Evolutionary conservation across 2,329 filamentous ascomycete genomes (phyloP), one percentile per base, ranked within the genome.

Genomic region (Beauveria bassiana): DNA sequence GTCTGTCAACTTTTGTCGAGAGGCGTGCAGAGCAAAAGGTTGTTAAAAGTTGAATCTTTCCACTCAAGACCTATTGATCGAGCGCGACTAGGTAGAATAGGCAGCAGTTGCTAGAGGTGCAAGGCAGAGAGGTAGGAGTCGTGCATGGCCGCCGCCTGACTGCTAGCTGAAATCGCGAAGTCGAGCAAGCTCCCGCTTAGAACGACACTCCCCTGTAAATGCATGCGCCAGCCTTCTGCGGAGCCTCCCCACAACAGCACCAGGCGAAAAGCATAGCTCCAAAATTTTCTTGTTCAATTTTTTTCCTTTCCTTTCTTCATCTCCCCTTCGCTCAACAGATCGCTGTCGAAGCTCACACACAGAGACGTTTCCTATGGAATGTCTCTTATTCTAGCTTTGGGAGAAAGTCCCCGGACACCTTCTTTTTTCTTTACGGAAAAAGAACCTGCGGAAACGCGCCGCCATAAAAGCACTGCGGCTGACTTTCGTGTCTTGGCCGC

Each of bases 321-420:
- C 85, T 85, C 86, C 87, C 89, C 86, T 91, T 96, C 93, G 93
- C 84, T 93, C 91, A 86, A 97, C 91, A 91, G 91, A 96, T 97
- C 93, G 93, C 93, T 89, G 87, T 96, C 92, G 89, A 96, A 97
- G 93, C 93, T 91, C 79, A 92, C 90, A 88, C 80, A 96, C 91
- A 88, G 91, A 89, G 81, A 84, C 72, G 38, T 47, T 52, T 52
- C 34, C 14, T 38, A 18, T 6, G 40, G 40, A 59, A 64, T 64
- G 63, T 57, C 60, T 64, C 53, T 66, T 65, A 69, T 69, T 70
- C 71, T 66, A 72, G 93, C 93, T 97, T 97, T 95, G 92, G 93
- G 93, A 96, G 93, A 98, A 98, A 98, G 93, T 98, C 93, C 93
- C 93, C 93, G 93, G 93, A 97, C 93, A 83, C 82, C 82, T 79